phyloP scores from a whole-genome alignment of 768 basidiomycete genomes.

The Kwoniella mangroviensis region DNA sequence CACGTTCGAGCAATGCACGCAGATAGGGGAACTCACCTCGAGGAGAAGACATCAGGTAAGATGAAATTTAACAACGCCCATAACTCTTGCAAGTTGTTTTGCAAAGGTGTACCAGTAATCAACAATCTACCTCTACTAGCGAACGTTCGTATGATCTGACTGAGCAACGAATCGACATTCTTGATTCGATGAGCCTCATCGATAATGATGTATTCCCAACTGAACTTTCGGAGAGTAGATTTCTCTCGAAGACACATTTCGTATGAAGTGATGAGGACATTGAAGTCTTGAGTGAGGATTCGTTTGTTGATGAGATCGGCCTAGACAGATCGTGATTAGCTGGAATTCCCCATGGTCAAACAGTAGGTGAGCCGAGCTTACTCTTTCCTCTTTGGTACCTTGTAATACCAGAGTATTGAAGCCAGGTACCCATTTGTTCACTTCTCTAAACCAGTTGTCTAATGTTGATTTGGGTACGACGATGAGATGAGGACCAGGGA shows the following conservation, averaged over 20 bases:
- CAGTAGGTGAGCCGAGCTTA: constrained; percentile 41
- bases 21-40: constrained; percentile 33
- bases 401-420: constrained; percentile 80
- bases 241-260: constrained; percentile 97
- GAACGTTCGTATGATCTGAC: constrained; percentile 91
- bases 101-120: constrained; percentile 95
- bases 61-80: constrained; percentile 97
- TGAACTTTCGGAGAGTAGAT: constrained; percentile 87
- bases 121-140: constrained; percentile 84
- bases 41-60: constrained; percentile 90
- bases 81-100: constrained; percentile 95
- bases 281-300: constrained; percentile 84
- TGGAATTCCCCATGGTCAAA: not conserved
- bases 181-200: constrained; percentile 99
- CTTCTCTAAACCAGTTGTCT: constrained; percentile 96
- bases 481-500: constrained; percentile 83
- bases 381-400: constrained; percentile 86
- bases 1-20: not conserved
- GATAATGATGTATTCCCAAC: constrained; percentile 96
- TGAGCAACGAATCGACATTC: constrained; percentile 94
- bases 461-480: constrained; percentile 98
- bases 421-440: constrained; percentile 86
- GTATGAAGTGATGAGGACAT: constrained; percentile 94
- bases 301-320: constrained; percentile 75
- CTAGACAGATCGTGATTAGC: constrained; percentile 34